Evolutionary conservation across 2,329 filamentous ascomycete genomes (phyloP).

Genomic region (Xylaria digitata): DNA sequence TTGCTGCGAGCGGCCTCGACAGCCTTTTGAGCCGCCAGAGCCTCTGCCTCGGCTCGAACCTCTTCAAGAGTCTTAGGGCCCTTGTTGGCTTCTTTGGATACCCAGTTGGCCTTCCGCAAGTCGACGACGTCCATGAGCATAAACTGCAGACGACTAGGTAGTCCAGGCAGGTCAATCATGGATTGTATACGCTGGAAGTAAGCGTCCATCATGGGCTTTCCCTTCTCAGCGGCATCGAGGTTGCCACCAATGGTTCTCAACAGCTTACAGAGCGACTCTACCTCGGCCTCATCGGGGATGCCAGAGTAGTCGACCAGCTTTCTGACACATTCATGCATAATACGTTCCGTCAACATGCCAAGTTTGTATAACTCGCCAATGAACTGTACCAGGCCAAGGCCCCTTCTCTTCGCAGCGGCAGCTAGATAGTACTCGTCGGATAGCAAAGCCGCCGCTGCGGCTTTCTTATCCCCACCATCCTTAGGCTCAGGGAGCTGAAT

Average conservation of each 20-base stretch:
- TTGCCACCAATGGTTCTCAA: slow-evolving; percentile 90
- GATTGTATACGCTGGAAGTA: slow-evolving; percentile 91
- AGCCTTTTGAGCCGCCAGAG: slow-evolving; percentile 81
- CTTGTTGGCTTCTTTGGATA: slow-evolving; percentile 89
- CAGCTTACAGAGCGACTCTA: slow-evolving; percentile 94
- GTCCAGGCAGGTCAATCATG: slow-evolving; percentile 81
- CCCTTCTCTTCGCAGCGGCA: slow-evolving; percentile 93
- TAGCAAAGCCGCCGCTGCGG: slow-evolving; percentile 81
- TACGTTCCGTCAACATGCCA: slow-evolving; percentile 96
- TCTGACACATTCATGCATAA: slow-evolving; percentile 99
- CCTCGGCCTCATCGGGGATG: slow-evolving; percentile 91
- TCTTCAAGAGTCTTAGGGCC: slow-evolving; percentile 96
- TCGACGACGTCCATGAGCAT: slow-evolving; percentile 97
- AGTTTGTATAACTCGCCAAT: slow-evolving; percentile 99
- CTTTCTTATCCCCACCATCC: slow-evolving; percentile 72
- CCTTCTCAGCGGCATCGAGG: slow-evolving; percentile 85
- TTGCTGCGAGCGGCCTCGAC: slow-evolving; percentile 73
- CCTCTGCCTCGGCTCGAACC: slow-evolving; percentile 85
- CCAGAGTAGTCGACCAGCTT: slow-evolving; percentile 97
- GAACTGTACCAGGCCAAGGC: slow-evolving; percentile 97
- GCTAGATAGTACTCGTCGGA: slow-evolving; percentile 97
- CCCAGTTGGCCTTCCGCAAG: slow-evolving; percentile 80
- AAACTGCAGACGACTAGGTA: slow-evolving; percentile 90
- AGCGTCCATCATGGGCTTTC: slow-evolving; percentile 85
- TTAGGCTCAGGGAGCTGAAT: slow-evolving; percentile 75